Conservation (phyloP, 1,284 basidiomycete species). For the Apiotrichum laibachii region DNA sequence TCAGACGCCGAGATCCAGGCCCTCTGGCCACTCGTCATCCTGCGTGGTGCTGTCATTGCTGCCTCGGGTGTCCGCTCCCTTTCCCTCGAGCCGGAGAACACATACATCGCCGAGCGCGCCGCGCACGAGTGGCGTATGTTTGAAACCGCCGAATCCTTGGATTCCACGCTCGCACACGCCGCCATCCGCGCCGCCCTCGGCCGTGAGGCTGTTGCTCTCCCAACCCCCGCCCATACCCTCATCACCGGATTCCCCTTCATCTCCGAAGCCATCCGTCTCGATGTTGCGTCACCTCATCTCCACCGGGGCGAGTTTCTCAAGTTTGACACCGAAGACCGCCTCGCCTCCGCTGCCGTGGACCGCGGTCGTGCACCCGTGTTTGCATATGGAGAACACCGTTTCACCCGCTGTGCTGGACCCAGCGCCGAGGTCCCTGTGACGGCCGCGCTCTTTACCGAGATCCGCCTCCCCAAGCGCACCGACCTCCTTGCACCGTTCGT, state of each 20-base stretch:
- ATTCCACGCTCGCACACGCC: neutral
- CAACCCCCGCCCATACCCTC: neutral
- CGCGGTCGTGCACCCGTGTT: neutral
- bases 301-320: constrained; percentile 2
- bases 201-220: neutral
- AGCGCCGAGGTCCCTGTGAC: neutral
- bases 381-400: constrained; percentile 9
- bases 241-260: neutral
- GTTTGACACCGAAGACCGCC: neutral
- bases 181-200: constrained; percentile 7
- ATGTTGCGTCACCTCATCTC: constrained; percentile 7
- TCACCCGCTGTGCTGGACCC: neutral
- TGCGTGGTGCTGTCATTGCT: constrained; percentile 13
- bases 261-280: constrained; percentile 4
- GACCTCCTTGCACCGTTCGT: constrained; percentile 1
- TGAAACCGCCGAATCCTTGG: constrained; percentile 3
- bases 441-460: neutral
- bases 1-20: constrained; percentile 12
- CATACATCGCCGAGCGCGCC: constrained; percentile 8
- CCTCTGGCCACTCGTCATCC: constrained; percentile 17
- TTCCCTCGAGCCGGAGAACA: constrained; percentile 12
- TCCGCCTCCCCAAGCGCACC: neutral
- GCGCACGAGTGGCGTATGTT: constrained; percentile 15
- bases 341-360: neutral
- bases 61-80: constrained; percentile 9